Percentiles rank a stretch among this genome's conserved stretches.
Conservation (phyloP, 495 filamentous ascomycete species). For the Talaromyces adpressus region DNA sequence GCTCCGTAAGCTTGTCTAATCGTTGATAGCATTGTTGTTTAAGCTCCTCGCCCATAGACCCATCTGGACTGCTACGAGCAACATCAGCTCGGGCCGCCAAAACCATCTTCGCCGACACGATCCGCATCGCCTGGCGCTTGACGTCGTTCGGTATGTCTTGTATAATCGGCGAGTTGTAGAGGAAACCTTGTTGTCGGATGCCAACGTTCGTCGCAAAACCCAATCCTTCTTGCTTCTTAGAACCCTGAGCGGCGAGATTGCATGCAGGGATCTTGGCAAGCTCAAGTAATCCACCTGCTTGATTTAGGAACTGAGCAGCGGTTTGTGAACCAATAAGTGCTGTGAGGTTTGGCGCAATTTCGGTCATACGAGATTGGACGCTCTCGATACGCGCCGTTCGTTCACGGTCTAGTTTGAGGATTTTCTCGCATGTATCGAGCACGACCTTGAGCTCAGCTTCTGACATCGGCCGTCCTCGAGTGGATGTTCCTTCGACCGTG, state of each 20-base stretch:
- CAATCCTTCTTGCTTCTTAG: constrained; percentile 72
- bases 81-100: constrained; percentile 85
- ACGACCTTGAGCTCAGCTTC: constrained; percentile 68
- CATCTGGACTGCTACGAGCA: constrained; percentile 75
- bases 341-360: constrained; percentile 95
- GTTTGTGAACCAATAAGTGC: constrained; percentile 89
- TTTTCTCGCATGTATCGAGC: constrained; percentile 76
- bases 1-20: constrained; percentile 89
- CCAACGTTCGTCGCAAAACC: constrained; percentile 94
- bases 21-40: constrained; percentile 76
- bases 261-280: constrained; percentile 89
- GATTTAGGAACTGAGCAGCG: constrained; percentile 92
- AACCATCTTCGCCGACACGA: constrained; percentile 87
- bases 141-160: constrained; percentile 75
- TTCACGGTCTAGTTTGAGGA: constrained; percentile 76
- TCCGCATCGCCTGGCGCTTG: constrained; percentile 91
- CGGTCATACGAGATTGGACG: constrained; percentile 94
- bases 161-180: constrained; percentile 87
- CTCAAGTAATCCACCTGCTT: constrained; percentile 78
- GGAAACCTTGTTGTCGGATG: constrained; percentile 84
- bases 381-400: constrained; percentile 86
- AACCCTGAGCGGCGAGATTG: constrained; percentile 84
- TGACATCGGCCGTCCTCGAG: constrained; percentile 69
- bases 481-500: constrained; percentile 89
- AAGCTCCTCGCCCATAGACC: constrained; percentile 77